These are phyloP conservation scores for Podaxis sp. DNA, from an alignment of 768 basidiomycete genomes.

Conservation along the genomic window DNA sequence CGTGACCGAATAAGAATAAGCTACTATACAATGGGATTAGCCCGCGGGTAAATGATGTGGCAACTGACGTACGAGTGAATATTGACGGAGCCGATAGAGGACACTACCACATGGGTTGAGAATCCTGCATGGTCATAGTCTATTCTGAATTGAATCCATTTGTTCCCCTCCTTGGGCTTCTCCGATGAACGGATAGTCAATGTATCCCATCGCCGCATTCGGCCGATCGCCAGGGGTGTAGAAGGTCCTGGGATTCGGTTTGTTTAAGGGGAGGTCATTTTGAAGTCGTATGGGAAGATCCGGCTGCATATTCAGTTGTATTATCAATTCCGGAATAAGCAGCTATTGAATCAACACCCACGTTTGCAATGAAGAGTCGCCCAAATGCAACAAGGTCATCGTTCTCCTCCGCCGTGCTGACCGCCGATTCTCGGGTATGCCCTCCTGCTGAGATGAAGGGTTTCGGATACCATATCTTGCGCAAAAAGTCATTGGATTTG, in stretches of 20 bases:
- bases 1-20: too few species aligned
- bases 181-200: slow-evolving; percentile 28
- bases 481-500: slow-evolving; percentile 37
- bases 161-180: neutral
- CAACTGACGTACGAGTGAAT: too few species aligned
- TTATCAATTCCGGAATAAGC: neutral
- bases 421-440: slow-evolving; percentile 43
- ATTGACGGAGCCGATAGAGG: too few species aligned
- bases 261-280: slow-evolving; percentile 32
- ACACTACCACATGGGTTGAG: too few species aligned
- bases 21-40: too few species aligned
- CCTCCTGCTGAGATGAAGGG: slow-evolving; percentile 55
- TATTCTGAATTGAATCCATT: neutral
- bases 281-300: slow-evolving; percentile 34
- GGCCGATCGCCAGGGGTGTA: slow-evolving; percentile 29
- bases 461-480: neutral
- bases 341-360: slow-evolving; percentile 17
- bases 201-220: slow-evolving; percentile 27
- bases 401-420: slow-evolving; percentile 32
- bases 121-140: neutral
- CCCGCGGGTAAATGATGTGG: too few species aligned
- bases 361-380: slow-evolving; percentile 31
- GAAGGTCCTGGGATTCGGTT: slow-evolving; percentile 38
- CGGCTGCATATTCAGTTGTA: neutral
- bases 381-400: slow-evolving; percentile 33